Percentiles rank a stretch among this genome's conserved stretches.
These are phyloP conservation scores for Solanum chaucha DNA, from an alignment of 257 asterid genomes.

Conservation along the genomic window DNA sequence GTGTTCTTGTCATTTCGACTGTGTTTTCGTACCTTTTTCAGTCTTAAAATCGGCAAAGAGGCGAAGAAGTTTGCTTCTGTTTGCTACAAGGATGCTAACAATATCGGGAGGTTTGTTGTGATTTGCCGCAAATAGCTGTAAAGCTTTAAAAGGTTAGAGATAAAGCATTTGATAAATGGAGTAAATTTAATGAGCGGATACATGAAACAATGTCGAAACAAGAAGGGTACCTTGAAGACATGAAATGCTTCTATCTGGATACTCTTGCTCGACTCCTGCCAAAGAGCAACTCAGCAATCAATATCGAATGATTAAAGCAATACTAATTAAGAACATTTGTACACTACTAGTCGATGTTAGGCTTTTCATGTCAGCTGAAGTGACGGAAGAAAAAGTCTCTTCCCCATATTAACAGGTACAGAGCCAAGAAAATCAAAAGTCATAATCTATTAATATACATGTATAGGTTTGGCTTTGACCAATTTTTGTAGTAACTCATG, in stretches of 20 bases:
- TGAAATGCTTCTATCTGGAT: slow-evolving; percentile 92
- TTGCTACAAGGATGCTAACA: slow-evolving; percentile 58
- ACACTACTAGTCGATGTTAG: background rate
- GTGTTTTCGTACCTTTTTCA: slow-evolving; percentile 45
- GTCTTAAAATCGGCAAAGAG: slow-evolving; percentile 76
- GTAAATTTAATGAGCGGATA: background rate
- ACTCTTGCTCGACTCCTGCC: slow-evolving; percentile 88
- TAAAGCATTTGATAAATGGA: background rate
- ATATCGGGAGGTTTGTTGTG: slow-evolving; percentile 86
- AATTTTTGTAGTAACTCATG: background rate
- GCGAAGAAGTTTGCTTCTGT: slow-evolving; percentile 80
- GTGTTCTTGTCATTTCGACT: background rate
- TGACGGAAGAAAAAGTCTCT: background rate
- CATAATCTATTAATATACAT: background rate
- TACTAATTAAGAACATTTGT: background rate
- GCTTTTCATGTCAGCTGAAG: background rate
- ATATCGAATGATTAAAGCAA: background rate
- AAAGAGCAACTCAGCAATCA: slow-evolving; percentile 3
- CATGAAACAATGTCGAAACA: background rate
- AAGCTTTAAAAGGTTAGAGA: background rate
- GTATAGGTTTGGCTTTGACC: background rate
- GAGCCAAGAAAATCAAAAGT: background rate
- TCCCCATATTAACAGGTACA: background rate
- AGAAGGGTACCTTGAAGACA: slow-evolving; percentile 63
- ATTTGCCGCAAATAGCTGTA: slow-evolving; percentile 84